Percentiles rank a stretch among this genome's conserved stretches.
Conservation (phyloP, 2,329 filamentous ascomycete genomes). For the Colletotrichum tanaceti region DNA sequence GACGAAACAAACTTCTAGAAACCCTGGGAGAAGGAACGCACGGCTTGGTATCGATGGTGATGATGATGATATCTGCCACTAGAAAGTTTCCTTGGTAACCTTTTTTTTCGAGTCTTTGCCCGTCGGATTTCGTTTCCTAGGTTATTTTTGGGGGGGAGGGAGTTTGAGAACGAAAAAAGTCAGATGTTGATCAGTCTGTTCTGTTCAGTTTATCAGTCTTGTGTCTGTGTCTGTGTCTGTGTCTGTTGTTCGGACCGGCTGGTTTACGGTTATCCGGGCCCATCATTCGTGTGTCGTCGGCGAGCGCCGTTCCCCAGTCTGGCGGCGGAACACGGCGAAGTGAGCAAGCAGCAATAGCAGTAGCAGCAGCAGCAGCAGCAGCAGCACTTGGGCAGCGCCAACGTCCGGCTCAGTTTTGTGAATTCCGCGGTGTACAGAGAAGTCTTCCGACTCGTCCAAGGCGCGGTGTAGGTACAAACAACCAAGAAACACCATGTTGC, state of each 20-base stretch:
- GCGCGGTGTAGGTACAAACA: no score
- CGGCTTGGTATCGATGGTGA: no score
- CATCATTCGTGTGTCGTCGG: constrained; percentile 13
- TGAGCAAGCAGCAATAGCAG: no score
- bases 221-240: no score
- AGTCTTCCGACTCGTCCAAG: no score
- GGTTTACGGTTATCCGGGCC: constrained; percentile 33
- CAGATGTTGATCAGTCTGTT: no score
- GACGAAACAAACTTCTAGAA: constrained; percentile 38
- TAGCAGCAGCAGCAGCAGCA: no score
- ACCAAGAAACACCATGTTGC: neutral
- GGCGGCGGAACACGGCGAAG: constrained; percentile 33
- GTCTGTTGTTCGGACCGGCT: constrained; percentile 12
- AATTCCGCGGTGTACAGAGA: no score
- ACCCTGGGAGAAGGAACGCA: constrained; percentile 32
- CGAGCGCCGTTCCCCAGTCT: constrained; percentile 26
- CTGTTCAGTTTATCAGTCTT: no score
- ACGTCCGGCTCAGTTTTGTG: neutral
- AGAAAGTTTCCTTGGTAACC: constrained; percentile 21
- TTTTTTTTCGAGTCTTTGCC: constrained; percentile 5
- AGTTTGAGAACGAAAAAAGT: neutral
- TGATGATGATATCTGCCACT: constrained; percentile 13
- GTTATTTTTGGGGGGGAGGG: no score
- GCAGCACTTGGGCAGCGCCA: no score
- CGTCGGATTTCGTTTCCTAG: neutral